Evolutionary conservation across 106 monocot genomes (phyloP), one percentile per base, ranked within the genome.

Genomic region (Iris macrosiphon): DNA sequence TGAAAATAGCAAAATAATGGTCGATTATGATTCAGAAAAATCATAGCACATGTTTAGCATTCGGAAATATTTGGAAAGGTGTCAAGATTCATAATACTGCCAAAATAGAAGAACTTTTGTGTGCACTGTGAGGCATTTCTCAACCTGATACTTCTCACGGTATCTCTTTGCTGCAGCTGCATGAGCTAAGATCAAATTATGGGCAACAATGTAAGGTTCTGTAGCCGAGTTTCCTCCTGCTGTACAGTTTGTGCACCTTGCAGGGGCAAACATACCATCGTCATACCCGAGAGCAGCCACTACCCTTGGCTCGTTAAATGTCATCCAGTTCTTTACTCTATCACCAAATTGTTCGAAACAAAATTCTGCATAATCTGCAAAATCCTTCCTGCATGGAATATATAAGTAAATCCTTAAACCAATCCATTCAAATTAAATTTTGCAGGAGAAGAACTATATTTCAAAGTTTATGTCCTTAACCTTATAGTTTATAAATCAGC

Each of bases 261-360:
- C 62, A 17, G 98, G 98, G 21, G 98, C 77, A 65, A 87, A 76
- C n/a, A 61, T 43, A 7, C 89, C 86, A 52, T 78, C 48, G 22
- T 98, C 90, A 37, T 98, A 98, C 9, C 98, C 98, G 55, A 87
- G 80, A 39, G 85, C 79, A 6, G 95, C 89, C 3, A 96, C 82
- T 2, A 90, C 86, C 26, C 85, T 79, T 0, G 95, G 95, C 60
- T 96, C 95, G 49, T 96, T 96, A 28, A 89, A 96, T 31, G 95
- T 89, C 62, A 85, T 61, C 95, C 95, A 96, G 54, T 89, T 89
- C 50, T 96, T 96, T 29, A 96, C 95, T 48, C 89, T 82, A 45
- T 96, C 95, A 12, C 95, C 95, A 70, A 89, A 96, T 26, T 79
- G 65, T 58, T 90, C 78, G 71, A 96, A 96, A 49, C 95, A 96